Conservation (phyloP, 2,329 filamentous ascomycete genomes). For the Pestalotiopsis sp. region DNA sequence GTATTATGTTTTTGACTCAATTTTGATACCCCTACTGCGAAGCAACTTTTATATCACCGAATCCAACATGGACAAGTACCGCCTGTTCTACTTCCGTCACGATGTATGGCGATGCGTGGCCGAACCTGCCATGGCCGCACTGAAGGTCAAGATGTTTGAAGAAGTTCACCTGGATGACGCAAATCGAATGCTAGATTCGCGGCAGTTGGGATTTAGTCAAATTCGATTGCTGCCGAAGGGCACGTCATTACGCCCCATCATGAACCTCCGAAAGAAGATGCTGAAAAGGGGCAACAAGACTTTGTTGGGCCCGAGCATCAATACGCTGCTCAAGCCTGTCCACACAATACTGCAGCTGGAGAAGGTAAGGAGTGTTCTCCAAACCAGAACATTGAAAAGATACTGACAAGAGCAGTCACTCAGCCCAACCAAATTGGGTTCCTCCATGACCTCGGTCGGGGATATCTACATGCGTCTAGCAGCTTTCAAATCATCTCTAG, state of each 20-base stretch:
- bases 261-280: slow-evolving; percentile 75
- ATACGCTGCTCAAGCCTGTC: slow-evolving; percentile 67
- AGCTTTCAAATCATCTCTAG: slow-evolving; percentile 62
- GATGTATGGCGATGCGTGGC: slow-evolving; percentile 83
- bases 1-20: slow-evolving; percentile 91
- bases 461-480: slow-evolving; percentile 79
- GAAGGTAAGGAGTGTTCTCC: slow-evolving; percentile 52
- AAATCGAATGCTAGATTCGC: slow-evolving; percentile 58
- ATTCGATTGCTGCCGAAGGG: slow-evolving; percentile 84
- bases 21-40: slow-evolving; percentile 83
- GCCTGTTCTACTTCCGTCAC: slow-evolving; percentile 91
- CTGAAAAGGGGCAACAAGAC: slow-evolving; percentile 46
- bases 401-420: slow-evolving; percentile 35
- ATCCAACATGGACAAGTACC: slow-evolving; percentile 77
- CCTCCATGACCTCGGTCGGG: slow-evolving; percentile 77
- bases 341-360: slow-evolving; percentile 80
- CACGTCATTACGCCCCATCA: slow-evolving; percentile 77
- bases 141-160: slow-evolving; percentile 78
- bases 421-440: slow-evolving; percentile 68
- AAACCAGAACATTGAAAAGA: neutral
- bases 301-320: slow-evolving; percentile 44
- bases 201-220: slow-evolving; percentile 75
- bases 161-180: slow-evolving; percentile 66
- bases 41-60: slow-evolving; percentile 95
- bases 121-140: slow-evolving; percentile 67